Percentiles rank a stretch among this genome's conserved stretches.
phyloP scores from a whole-genome alignment of 2,329 filamentous ascomycete species.

The Aspergillus brunneoviolaceus region DNA sequence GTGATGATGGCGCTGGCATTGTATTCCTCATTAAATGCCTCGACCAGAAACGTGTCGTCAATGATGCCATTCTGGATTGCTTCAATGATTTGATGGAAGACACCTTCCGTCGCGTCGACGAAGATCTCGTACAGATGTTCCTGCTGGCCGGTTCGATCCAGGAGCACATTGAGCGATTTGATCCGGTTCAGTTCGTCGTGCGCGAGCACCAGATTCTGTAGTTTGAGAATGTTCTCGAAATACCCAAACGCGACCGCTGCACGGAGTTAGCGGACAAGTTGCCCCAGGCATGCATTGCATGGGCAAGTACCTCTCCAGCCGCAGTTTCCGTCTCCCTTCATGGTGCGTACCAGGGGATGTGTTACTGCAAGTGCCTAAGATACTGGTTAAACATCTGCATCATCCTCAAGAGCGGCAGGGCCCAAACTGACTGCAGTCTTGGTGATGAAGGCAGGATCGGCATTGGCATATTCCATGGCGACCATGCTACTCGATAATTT shows the following conservation, averaged over 20 bases:
- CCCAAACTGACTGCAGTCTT: slow-evolving; percentile 71
- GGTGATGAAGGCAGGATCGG: slow-evolving; percentile 77
- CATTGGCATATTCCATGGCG: slow-evolving; percentile 81
- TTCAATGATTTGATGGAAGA: slow-evolving; percentile 64
- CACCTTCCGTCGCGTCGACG: slow-evolving; percentile 68
- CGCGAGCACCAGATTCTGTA: slow-evolving; percentile 64
- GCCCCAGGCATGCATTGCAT: slow-evolving; percentile 8
- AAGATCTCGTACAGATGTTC: slow-evolving; percentile 78
- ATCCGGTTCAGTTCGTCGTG: slow-evolving; percentile 71
- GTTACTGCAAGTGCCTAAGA: slow-evolving; percentile 75
- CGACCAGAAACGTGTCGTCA: slow-evolving; percentile 58
- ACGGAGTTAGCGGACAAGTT: slow-evolving; percentile 14
- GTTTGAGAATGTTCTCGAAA: slow-evolving; percentile 77
- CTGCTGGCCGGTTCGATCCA: slow-evolving; percentile 68
- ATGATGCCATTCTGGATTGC: slow-evolving; percentile 58
- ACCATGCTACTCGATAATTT: slow-evolving; percentile 76
- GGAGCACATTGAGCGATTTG: slow-evolving; percentile 66
- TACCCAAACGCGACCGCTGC: slow-evolving; percentile 89
- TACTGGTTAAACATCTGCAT: slow-evolving; percentile 13
- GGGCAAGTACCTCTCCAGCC: slow-evolving; percentile 85
- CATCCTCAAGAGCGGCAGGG: neutral
- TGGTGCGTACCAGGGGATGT: slow-evolving; percentile 82
- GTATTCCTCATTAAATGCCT: slow-evolving; percentile 71
- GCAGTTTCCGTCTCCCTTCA: slow-evolving; percentile 92
- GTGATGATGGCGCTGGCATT: slow-evolving; percentile 77